These are phyloP conservation scores for Aspergillus uvarum DNA, from an alignment of 2,329 filamentous ascomycete genomes.

Conservation along the genomic window DNA sequence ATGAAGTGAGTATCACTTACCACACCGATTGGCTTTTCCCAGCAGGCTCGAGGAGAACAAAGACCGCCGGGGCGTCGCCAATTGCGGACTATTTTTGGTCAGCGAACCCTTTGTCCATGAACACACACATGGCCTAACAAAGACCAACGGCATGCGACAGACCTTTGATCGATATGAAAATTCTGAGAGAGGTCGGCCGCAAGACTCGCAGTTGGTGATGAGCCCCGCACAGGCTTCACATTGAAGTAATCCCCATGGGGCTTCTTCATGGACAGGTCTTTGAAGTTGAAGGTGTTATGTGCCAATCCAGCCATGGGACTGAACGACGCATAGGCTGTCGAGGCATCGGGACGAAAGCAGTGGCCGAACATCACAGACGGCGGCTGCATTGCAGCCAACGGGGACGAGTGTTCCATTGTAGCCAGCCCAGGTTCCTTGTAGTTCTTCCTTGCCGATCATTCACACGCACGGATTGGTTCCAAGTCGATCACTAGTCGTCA, in stretches of 20 bases:
- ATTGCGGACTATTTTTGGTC: conserved; percentile 66
- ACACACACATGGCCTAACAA: conserved; percentile 11
- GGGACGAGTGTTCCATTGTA: conserved; percentile 87
- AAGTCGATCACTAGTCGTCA: neutral
- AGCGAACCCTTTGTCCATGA: conserved; percentile 31
- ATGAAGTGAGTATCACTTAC: conserved; percentile 45
- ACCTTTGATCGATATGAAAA: conserved; percentile 96
- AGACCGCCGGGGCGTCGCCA: conserved; percentile 78
- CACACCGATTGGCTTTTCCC: conserved; percentile 56
- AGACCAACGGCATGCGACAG: conserved; percentile 36
- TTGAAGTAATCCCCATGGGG: conserved; percentile 76
- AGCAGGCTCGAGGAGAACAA: conserved; percentile 76
- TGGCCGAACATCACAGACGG: conserved; percentile 60
- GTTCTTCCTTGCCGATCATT: conserved; percentile 1
- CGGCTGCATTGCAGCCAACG: conserved; percentile 87
- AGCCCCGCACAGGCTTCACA: conserved; percentile 73
- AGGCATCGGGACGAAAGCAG: conserved; percentile 61
- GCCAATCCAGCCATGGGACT: conserved; percentile 57
- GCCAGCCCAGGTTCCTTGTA: conserved; percentile 11
- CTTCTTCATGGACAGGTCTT: conserved; percentile 69
- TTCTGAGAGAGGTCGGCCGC: conserved; percentile 95
- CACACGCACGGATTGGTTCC: neutral
- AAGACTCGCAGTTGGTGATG: conserved; percentile 85
- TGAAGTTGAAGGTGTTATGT: conserved; percentile 71
- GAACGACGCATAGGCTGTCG: conserved; percentile 54